Base-by-base conservation (phyloP, 2,329 filamentous ascomycete species). In the Curvularia spicifera region DNA sequence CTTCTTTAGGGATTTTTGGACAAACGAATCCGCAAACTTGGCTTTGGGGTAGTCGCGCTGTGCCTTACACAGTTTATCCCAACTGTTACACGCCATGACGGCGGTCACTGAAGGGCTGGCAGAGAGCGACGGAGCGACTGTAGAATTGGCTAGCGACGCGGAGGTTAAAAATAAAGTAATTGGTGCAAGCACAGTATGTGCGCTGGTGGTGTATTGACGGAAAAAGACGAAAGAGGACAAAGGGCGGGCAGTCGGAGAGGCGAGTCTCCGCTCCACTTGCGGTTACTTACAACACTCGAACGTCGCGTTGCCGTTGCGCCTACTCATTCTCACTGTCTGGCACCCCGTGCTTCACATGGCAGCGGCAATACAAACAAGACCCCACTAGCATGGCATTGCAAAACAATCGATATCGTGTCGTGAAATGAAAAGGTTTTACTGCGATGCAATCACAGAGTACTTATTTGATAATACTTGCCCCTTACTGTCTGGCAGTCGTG, bases 1-100 rank as follows among this genome's bases (percentile, higher is more conserved):
- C 56, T 76, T 77, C 59, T 77, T 76, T 26, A 77, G 65, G 37
- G 69, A 65, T 56, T 73, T 76, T 37, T 63, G 61, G 26, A 72
- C 70, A 40, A 74, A 71, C 22, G 67, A 64, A 20, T 72, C 61
- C 43, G 74, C 76, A 51, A 71, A 70, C 63, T 76, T 77, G 37
- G 72, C 65, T 59, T 72, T 76, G 13, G 71, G 66, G 48, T 71
- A 71, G 42, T 75, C 71, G 33, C 68, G 69, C 59, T 69, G 68
- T 31, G 71, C 67, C 50, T 71, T 76, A 10, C 57, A 50, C 29
- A 76, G 63, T 55, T 71, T 76, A 15, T 76, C 73, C 70, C 71
- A 76, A 50, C 40, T 66, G 57, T 76, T 74, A 51, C 69, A 68
- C 35, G 74, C 71, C 74, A 77, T 77, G 39, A 28, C 50, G 49